Evolutionary conservation across 2,329 filamentous ascomycete species (phyloP).

Genomic region (Pyrenophora teres): DNA sequence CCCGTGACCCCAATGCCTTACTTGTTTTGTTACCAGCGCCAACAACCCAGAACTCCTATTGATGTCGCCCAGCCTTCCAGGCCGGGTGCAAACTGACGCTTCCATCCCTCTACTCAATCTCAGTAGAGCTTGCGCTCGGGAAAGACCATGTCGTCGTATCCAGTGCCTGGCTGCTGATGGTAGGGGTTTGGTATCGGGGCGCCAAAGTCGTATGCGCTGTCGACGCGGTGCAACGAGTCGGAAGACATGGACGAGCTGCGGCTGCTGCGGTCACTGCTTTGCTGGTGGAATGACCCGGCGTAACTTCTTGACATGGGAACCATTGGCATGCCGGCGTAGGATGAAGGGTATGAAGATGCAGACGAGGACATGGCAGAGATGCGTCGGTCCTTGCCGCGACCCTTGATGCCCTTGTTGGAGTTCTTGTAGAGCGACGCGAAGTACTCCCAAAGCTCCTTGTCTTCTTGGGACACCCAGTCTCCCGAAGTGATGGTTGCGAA

Average conservation of each 20-base stretch:
- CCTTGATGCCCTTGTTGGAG: constrained; percentile 98
- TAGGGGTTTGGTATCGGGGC: constrained; percentile 33
- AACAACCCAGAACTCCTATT: constrained; percentile 8
- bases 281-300: constrained; percentile 29
- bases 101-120: not conserved
- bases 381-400: constrained; percentile 81
- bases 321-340: constrained; percentile 29
- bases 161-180: constrained; percentile 26
- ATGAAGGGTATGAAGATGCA: constrained; percentile 30
- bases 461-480: constrained; percentile 67
- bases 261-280: constrained; percentile 42
- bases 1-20: constrained; percentile 9
- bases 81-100: not conserved
- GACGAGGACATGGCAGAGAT: constrained; percentile 53
- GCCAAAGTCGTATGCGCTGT: constrained; percentile 41
- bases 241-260: constrained; percentile 43
- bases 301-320: constrained; percentile 29
- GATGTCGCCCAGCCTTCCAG: constrained; percentile 1
- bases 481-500: constrained; percentile 68
- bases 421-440: constrained; percentile 92
- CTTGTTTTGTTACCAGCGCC: constrained; percentile 1
- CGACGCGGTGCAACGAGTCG: constrained; percentile 30
- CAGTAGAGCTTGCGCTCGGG: constrained; percentile 44
- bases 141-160: constrained; percentile 45
- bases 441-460: constrained; percentile 81